Evolutionary conservation across 768 basidiomycete species (phyloP).

Genomic region (Pluteus cervinus): DNA sequence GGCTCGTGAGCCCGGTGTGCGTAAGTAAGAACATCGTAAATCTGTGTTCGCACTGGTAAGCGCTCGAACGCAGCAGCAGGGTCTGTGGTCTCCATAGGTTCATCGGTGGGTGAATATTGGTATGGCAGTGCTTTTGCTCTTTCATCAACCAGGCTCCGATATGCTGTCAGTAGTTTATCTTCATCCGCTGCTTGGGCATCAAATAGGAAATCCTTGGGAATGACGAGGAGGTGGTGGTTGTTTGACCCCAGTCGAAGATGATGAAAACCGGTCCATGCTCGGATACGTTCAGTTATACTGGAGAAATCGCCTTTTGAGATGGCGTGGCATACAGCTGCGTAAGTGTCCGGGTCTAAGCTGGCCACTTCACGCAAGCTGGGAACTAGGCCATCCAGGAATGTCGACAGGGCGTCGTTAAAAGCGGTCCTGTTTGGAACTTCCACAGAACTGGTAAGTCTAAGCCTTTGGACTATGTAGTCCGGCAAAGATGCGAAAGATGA

Average conservation of each 20-base stretch:
- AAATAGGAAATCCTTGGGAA: slow-evolving; percentile 57
- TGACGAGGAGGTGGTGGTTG: slow-evolving; percentile 49
- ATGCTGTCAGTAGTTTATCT: slow-evolving; percentile 43
- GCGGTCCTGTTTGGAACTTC: slow-evolving; percentile 55
- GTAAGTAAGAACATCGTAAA: slow-evolving; percentile 65
- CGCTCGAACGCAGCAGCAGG: slow-evolving; percentile 41
- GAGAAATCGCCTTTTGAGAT: slow-evolving; percentile 36
- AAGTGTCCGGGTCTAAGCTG: slow-evolving; percentile 47
- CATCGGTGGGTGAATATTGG: neutral
- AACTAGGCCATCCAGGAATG: slow-evolving; percentile 46
- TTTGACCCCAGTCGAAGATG: slow-evolving; percentile 58
- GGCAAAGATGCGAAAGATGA: slow-evolving; percentile 57
- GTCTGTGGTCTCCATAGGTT: slow-evolving; percentile 17
- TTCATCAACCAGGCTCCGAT: slow-evolving; percentile 28
- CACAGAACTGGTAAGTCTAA: slow-evolving; percentile 44
- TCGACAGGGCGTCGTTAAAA: slow-evolving; percentile 44
- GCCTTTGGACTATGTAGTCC: slow-evolving; percentile 44
- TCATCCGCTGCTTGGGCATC: slow-evolving; percentile 42
- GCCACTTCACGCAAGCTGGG: slow-evolving; percentile 56
- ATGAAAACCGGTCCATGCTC: slow-evolving; percentile 53
- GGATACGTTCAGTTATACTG: slow-evolving; percentile 30
- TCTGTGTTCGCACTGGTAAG: slow-evolving; percentile 58
- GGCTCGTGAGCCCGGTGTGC: slow-evolving; percentile 56
- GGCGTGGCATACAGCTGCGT: slow-evolving; percentile 43
- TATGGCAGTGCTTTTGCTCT: slow-evolving; percentile 3